phyloP scores from a whole-genome alignment of 1,284 basidiomycete genomes.

The Porodaedalea pini region DNA sequence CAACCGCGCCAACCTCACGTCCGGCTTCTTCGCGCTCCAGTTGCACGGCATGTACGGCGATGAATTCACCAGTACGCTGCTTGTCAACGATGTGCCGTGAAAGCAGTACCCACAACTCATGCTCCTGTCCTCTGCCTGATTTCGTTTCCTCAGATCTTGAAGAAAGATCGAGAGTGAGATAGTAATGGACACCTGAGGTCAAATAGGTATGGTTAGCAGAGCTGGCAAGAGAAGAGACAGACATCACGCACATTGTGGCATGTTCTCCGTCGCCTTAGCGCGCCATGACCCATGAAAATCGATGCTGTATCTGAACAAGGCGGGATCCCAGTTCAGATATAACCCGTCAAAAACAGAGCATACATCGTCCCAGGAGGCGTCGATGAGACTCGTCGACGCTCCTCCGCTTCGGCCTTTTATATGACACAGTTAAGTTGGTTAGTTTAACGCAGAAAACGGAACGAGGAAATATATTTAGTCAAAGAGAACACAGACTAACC shows the following conservation, averaged over 20 bases:
- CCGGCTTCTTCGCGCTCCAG: constrained; percentile 31
- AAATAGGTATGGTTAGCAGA: neutral
- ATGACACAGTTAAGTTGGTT: no score
- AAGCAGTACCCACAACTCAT: constrained; percentile 75
- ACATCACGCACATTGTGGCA: constrained; percentile 5
- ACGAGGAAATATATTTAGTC: no score
- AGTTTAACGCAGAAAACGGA: no score
- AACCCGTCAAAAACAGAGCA: constrained; percentile 69
- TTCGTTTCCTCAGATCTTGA: neutral
- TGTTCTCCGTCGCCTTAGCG: constrained; percentile 18
- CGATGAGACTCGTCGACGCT: neutral
- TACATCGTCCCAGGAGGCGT: constrained; percentile 16
- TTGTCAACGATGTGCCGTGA: constrained; percentile 71
- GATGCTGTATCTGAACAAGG: constrained; percentile 47
- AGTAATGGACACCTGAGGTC: constrained; percentile 1
- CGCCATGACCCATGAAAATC: constrained; percentile 62
- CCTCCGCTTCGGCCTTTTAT: neutral
- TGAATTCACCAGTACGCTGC: constrained; percentile 58
- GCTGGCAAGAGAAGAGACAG: neutral
- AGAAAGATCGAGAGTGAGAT: neutral
- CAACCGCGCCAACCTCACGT: constrained; percentile 32
- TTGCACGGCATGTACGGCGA: constrained; percentile 57
- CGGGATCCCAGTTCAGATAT: constrained; percentile 87
- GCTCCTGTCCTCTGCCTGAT: constrained; percentile 9
- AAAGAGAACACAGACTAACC: neutral